A percentile compares a stretch with the other conserved stretches of the same genome.
These are phyloP conservation scores for Acephala macrosclerotiorum DNA, from an alignment of 2,329 filamentous ascomycete genomes.

Conservation along the genomic window DNA sequence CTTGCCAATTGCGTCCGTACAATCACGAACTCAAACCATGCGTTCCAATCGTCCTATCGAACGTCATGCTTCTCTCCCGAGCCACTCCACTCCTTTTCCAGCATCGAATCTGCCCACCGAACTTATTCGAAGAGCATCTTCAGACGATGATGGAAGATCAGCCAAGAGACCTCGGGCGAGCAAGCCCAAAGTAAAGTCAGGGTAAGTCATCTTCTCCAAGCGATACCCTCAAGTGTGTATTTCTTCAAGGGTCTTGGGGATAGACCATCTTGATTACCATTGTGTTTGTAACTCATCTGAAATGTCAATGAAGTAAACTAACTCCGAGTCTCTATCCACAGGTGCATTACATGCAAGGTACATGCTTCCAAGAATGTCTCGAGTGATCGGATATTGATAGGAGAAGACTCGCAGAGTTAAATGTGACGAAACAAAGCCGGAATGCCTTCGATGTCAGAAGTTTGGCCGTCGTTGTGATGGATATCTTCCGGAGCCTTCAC, in stretches of 20 bases:
- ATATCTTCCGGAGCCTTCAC: slow-evolving; percentile 51
- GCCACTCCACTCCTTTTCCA: neutral
- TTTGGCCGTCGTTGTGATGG: slow-evolving; percentile 67
- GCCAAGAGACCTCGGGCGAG: slow-evolving; percentile 39
- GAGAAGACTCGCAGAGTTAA: slow-evolving; percentile 63
- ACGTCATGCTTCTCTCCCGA: neutral
- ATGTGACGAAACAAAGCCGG: slow-evolving; percentile 69
- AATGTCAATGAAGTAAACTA: no score
- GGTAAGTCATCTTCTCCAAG: slow-evolving; percentile 37
- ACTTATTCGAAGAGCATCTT: slow-evolving; percentile 29
- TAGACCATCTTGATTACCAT: no score
- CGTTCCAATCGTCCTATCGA: neutral
- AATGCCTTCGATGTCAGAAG: slow-evolving; percentile 66
- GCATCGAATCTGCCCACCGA: slow-evolving; percentile 23
- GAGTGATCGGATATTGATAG: neutral
- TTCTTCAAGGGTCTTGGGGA: no score
- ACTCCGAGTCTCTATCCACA: no score
- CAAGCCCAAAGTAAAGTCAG: slow-evolving; percentile 66
- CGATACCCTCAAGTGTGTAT: no score
- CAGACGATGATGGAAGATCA: slow-evolving; percentile 25
- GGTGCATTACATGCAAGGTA: slow-evolving; percentile 72
- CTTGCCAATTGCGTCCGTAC: neutral
- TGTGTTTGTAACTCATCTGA: no score
- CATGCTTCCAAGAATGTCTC: slow-evolving; percentile 32
- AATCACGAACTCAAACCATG: neutral